Evolutionary conservation across 257 asterid species (phyloP).

Genomic region (Cinchona pubescens): DNA sequence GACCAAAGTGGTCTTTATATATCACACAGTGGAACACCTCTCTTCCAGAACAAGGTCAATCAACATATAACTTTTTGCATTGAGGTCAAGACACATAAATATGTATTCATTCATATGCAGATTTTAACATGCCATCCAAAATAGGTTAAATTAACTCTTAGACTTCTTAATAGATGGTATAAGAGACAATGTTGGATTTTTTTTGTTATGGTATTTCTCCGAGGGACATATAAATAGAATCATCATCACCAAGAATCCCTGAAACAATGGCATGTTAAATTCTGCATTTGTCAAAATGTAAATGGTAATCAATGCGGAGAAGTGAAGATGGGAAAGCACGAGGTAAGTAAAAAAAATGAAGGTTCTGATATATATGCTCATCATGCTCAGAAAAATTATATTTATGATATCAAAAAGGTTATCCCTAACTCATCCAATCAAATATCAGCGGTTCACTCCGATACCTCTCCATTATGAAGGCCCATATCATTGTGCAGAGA

Average conservation of each 20-base stretch:
- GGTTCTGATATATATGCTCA: conserved; percentile 1
- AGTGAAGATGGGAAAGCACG: not conserved
- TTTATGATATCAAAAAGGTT: not conserved
- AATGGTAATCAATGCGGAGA: not conserved
- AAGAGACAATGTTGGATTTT: too few species aligned
- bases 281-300: conserved; percentile 5
- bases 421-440: conserved; percentile 1
- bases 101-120: not conserved
- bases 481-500: conserved; percentile 67
- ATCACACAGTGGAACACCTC: not conserved
- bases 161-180: too few species aligned
- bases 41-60: not conserved
- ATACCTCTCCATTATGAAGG: conserved; percentile 80
- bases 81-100: not conserved
- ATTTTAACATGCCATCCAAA: not conserved
- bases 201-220: too few species aligned
- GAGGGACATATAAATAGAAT: conserved; percentile 86
- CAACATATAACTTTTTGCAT: not conserved
- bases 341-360: conserved; percentile 1
- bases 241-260: conserved; percentile 97
- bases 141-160: conserved; percentile 3
- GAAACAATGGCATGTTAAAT: conserved; percentile 32
- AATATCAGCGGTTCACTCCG: conserved; percentile 16
- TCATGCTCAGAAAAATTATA: conserved; percentile 13
- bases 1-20: not conserved